Evolutionary conservation across 495 filamentous ascomycete species (phyloP), one percentile per base, ranked within the genome.

Genomic region (Penicillium mononematosum): DNA sequence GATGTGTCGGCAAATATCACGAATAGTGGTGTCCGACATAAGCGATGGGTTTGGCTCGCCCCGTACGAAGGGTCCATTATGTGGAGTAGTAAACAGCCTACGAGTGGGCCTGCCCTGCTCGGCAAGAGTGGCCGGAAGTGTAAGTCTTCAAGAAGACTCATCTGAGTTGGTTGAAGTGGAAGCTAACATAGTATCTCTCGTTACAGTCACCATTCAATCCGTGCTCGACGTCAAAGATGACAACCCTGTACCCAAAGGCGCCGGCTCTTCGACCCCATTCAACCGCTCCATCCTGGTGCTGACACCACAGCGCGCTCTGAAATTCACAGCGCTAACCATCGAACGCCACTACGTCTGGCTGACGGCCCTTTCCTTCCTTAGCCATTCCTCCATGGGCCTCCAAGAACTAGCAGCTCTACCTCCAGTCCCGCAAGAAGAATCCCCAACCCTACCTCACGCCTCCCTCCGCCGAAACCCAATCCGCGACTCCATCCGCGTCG

Each of bases 61-160:
- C 94, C 94, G 16, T 97, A 97, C 66, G 94, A 98, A 73, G 83
- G 92, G 39, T 85, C 92, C 10, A 92, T 98, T 47, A 90, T 98
- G 75, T 98, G 94, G 94, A 96, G 93, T 71, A 96, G 88, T 81
- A 96, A 96, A 79, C 95, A 98, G 72, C 94, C 94, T 20, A 89
- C 87, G 20, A 89, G 86, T 61, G 90, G 89, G 29, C 88, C 84
- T 64, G 92, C 94, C 22, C 75, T 98, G 70, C 79, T 98, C 76
- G 94, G 94, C 57, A 98, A 98, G 80, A 89, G 86, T 76, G 95
- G 95, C 31, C 86, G 94, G 64, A 98, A 98, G 74, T 78, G 93
- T 96, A 82, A 85, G 92, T 79, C n/a, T 56, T 45, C 3, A 29
- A n/a, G 4, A 5, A 20, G 4, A 20, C 41, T 17, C 41, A 12